Evolutionary conservation across 257 asterid species (phyloP).

Genomic region (Anisodus tanguticus): DNA sequence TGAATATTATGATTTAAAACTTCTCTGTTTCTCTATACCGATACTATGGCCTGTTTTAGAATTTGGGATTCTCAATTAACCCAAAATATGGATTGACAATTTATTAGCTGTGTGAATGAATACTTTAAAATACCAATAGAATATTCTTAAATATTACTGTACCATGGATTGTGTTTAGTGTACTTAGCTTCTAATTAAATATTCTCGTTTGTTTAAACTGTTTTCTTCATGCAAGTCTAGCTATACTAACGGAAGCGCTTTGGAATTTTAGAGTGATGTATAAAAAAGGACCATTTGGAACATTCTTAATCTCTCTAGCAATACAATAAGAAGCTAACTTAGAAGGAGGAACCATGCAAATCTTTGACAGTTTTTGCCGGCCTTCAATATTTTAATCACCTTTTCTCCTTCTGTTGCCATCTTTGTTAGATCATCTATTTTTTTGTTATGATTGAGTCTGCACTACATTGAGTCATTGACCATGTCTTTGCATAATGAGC

Average conservation of each 20-base stretch:
- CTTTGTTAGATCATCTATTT: not conserved
- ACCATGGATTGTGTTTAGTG: not conserved
- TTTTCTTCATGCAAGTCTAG: not conserved
- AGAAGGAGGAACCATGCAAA: no score
- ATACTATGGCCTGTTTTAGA: not conserved
- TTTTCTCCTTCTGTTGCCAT: not conserved
- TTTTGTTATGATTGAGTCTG: not conserved
- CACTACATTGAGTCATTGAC: not conserved
- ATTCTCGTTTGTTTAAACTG: not conserved
- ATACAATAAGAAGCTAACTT: not conserved
- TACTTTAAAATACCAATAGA: not conserved
- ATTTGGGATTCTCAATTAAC: not conserved
- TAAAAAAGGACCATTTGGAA: constrained; percentile 12
- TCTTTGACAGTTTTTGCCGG: not conserved
- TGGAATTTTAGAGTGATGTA: not conserved
- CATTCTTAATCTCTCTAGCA: not conserved
- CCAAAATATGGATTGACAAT: not conserved
- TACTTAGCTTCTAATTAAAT: not conserved
- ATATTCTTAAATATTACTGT: not conserved
- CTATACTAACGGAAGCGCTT: not conserved
- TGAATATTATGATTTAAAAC: not conserved
- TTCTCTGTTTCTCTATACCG: not conserved
- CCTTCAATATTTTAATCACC: not conserved
- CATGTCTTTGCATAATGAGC: constrained; percentile 17
- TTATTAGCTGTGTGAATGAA: not conserved